Conservation (phyloP, 2,329 filamentous ascomycete species). For the Penicillium sclerotiorum region DNA sequence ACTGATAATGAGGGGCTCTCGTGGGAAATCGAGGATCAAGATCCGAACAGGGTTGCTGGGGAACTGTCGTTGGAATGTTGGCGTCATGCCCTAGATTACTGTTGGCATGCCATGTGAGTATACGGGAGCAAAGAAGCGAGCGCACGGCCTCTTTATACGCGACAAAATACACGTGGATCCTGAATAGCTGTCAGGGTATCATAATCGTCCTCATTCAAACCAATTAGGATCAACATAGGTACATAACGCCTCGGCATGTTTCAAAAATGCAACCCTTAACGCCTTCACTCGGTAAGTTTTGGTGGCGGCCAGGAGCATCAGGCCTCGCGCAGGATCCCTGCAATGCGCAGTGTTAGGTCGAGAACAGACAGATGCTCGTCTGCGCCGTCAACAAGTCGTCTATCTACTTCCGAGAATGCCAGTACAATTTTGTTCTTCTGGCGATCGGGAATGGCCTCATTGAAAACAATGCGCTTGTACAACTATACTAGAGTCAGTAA, state of each 20-base stretch:
- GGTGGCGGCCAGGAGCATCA: conserved; percentile 10
- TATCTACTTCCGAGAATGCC: conserved; percentile 91
- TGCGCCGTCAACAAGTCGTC: conserved; percentile 88
- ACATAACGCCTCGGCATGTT: conserved; percentile 20
- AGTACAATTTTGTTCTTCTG: conserved; percentile 90
- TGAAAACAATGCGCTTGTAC: conserved; percentile 79
- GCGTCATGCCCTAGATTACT: neutral
- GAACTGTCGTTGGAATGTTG: neutral
- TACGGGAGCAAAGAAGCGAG: neutral
- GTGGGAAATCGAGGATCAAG: too few relatives aligned
- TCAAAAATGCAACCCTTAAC: conserved; percentile 11
- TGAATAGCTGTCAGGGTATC: conserved; percentile 15
- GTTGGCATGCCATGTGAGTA: neutral
- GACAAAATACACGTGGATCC: neutral
- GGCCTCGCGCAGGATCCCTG: conserved; percentile 62
- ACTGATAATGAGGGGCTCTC: neutral
- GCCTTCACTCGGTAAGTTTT: conserved; percentile 7
- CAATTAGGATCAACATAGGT: conserved; percentile 8
- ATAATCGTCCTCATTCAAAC: conserved; percentile 15
- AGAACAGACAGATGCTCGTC: conserved; percentile 93
- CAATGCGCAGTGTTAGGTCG: conserved; percentile 80
- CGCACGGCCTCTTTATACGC: too few relatives aligned
- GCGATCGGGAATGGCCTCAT: conserved; percentile 78
- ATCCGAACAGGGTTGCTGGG: conserved; percentile 3
- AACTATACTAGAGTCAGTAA: conserved; percentile 19